These are phyloP conservation scores for Ballota nigra DNA, from an alignment of 257 asterid genomes.

Conservation along the genomic window DNA sequence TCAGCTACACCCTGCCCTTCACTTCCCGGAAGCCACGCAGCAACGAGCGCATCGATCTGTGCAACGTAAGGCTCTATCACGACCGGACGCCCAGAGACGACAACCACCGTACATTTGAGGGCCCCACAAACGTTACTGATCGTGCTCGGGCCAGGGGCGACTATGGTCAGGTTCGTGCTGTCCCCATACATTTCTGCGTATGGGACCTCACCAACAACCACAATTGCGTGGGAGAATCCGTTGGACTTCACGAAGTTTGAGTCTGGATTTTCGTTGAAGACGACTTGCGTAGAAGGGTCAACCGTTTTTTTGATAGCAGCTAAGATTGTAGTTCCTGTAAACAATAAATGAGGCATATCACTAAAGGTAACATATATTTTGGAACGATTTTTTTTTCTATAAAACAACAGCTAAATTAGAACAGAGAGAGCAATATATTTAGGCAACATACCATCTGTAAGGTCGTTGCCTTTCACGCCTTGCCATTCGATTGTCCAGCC, in stretches of 20 bases:
- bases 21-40: slow-evolving; percentile 90
- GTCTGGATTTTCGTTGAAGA: slow-evolving; percentile 54
- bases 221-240: slow-evolving; percentile 60
- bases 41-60: slow-evolving; percentile 63
- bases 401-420: background rate
- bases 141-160: slow-evolving; percentile 57
- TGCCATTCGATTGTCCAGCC: slow-evolving; percentile 98
- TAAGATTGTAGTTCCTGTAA: slow-evolving; percentile 76
- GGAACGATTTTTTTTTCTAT: background rate
- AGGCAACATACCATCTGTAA: slow-evolving; percentile 50
- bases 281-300: slow-evolving; percentile 66
- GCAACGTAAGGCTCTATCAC: slow-evolving; percentile 58
- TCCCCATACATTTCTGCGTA: slow-evolving; percentile 73
- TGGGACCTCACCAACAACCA: slow-evolving; percentile 73
- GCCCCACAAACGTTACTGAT: slow-evolving; percentile 56
- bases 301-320: slow-evolving; percentile 65
- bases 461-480: slow-evolving; percentile 67
- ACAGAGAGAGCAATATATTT: background rate
- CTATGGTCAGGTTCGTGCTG: slow-evolving; percentile 51
- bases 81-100: slow-evolving; percentile 81
- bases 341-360: background rate
- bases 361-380: no score
- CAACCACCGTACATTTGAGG: slow-evolving; percentile 58
- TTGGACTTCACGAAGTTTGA: slow-evolving; percentile 41
- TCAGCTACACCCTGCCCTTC: slow-evolving; percentile 84